A percentile compares a stretch with the other conserved stretches of the same genome.
phyloP scores from a whole-genome alignment of 129 eudicot genomes.

The Helianthus tuberosus region DNA sequence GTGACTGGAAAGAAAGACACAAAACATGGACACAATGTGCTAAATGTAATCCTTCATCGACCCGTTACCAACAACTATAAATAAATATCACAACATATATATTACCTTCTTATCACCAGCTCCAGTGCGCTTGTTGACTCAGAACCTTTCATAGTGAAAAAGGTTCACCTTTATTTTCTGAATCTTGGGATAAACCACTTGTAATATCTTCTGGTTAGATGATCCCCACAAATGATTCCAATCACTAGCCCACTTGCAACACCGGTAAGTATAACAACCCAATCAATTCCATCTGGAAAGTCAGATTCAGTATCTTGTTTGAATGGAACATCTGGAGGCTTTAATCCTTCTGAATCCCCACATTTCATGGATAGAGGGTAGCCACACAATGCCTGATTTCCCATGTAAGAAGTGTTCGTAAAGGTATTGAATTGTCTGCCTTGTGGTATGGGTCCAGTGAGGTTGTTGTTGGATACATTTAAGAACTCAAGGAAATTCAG shows the following conservation, averaged over 20 bases:
- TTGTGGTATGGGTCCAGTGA: neutral
- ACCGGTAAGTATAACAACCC: conserved; percentile 20
- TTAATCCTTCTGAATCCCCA: neutral
- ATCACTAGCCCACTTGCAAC: conserved; percentile 21
- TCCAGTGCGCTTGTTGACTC: too few relatives aligned
- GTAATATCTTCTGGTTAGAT: neutral
- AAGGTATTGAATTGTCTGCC: neutral
- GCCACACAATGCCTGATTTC: neutral
- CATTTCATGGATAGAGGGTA: conserved; percentile 7
- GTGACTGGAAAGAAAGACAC: too few relatives aligned
- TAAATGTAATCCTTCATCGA: too few relatives aligned
- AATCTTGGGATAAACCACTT: neutral
- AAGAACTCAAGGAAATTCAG: neutral
- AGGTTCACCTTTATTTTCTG: neutral
- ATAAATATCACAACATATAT: too few relatives aligned
- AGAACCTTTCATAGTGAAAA: too few relatives aligned
- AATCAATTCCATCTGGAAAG: conserved; percentile 22
- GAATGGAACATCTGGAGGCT: neutral
- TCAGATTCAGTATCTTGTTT: neutral
- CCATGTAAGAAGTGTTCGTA: neutral
- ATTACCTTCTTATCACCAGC: too few relatives aligned
- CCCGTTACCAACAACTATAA: too few relatives aligned
- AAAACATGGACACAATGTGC: too few relatives aligned
- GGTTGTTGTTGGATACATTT: conserved; percentile 3
- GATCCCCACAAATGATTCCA: conserved; percentile 21